Base-by-base conservation (phyloP, 371 early-diverging fungal genomes). In the Circinella minor region DNA sequence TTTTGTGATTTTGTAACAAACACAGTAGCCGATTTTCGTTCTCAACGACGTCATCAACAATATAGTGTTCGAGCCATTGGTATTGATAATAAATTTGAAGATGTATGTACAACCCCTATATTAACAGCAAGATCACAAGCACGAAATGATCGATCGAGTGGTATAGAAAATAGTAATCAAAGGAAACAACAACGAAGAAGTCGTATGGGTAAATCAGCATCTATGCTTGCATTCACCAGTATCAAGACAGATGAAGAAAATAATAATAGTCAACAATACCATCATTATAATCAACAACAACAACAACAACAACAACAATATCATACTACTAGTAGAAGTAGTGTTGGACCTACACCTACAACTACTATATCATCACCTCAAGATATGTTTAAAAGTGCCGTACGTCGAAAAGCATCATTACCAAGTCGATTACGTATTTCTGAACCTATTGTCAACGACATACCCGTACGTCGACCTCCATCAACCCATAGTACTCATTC, bases 11-110 rank as follows among this genome's bases (percentile, higher is more conserved):
- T 73, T 36, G 66, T 77, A 20, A 63, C 65, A n/a, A 43, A 70
- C 13, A 67, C 69, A 38, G 71, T 75, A 1, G 63, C 72, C 7
- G 77, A 71, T 20, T 68, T 69, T 34, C 64, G 69, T 62, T 68
- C 66, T 0, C 77, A 77, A 34, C 55, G 69, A 4, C 73, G 71
- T 14, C 69, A 68, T 38, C 68, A 65, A 18, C 77, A 73, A 51
- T 71, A 71, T 36, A 73, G 71, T 39, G 46, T 66, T 4, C 63
- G 69, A 13, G 60, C 74, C 60, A 57, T 64, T 37, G 61, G 61
- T n/a, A 63, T 77, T 9, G 77, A 77, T 51, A 64, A 59, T 48
- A 77, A 77, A 54, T 71, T 77, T 69, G 69, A 73, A 20, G 77
- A 77, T 46, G 74, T 77, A 11, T 73, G 69, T 36, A 68, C 71